A percentile compares a stretch with the other conserved stretches of the same genome.
Evolutionary conservation across 306 rosid species (phyloP).

Genomic region (Alnus rubra): DNA sequence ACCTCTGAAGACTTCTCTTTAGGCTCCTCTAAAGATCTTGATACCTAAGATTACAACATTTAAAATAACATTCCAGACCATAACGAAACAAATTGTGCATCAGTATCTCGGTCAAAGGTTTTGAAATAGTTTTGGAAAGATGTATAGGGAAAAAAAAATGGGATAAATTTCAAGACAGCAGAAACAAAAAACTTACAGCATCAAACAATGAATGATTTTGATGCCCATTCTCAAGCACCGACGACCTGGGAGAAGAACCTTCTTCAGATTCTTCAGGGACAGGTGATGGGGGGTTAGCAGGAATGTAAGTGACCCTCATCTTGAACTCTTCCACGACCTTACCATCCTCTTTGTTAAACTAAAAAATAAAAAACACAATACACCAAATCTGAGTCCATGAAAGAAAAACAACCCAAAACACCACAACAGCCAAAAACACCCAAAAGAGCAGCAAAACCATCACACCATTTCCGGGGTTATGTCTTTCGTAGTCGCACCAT

Average conservation of each 20-base stretch:
- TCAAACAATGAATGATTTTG: slow-evolving; percentile 46
- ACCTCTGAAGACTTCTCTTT: slow-evolving; percentile 52
- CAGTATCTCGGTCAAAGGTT: slow-evolving; percentile 1
- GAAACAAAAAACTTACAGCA: slow-evolving; percentile 30
- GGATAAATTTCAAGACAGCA: not conserved
- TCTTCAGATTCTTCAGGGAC: slow-evolving; percentile 51
- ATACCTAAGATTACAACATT: slow-evolving; percentile 30
- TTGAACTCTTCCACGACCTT: slow-evolving; percentile 41
- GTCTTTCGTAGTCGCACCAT: slow-evolving; percentile 34
- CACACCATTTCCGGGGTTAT: slow-evolving; percentile 48
- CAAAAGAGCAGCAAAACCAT: slow-evolving; percentile 4
- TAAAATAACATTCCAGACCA: not conserved
- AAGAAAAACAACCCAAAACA: slow-evolving; percentile 1
- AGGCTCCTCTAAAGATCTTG: slow-evolving; percentile 43
- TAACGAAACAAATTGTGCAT: not conserved
- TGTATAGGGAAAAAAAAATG: not conserved
- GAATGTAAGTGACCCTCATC: slow-evolving; percentile 46
- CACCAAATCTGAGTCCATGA: not conserved
- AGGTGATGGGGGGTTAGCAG: slow-evolving; percentile 52
- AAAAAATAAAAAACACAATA: not conserved
- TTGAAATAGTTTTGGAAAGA: not conserved
- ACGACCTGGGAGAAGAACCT: slow-evolving; percentile 42
- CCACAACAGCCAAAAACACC: not conserved
- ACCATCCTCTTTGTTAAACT: slow-evolving; percentile 51
- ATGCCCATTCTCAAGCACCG: slow-evolving; percentile 35